Conservation (phyloP, 2,329 filamentous ascomycete species). For the Claviceps africana region DNA sequence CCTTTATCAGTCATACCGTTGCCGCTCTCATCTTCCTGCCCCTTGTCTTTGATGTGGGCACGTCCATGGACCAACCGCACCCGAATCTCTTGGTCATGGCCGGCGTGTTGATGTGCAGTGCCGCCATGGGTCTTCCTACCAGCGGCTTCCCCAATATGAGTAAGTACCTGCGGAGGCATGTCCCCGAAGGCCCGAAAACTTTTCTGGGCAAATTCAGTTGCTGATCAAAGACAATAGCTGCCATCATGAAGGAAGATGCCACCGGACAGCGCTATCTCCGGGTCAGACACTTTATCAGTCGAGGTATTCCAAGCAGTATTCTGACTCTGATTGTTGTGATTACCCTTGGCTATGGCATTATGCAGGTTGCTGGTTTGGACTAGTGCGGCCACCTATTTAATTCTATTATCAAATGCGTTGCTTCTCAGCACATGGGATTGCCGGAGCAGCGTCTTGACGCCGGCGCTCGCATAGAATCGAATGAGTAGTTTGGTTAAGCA, state of each 20-base stretch:
- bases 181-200: not conserved
- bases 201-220: not conserved
- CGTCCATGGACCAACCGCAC: conserved; percentile 74
- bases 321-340: conserved; percentile 71
- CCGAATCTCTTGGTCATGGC: conserved; percentile 94
- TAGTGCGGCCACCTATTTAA: conserved; percentile 11
- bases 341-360: conserved; percentile 79
- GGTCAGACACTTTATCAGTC: conserved; percentile 86
- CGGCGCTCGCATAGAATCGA: not conserved
- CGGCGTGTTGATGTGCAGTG: conserved; percentile 87
- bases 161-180: conserved; percentile 37
- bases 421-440: not conserved
- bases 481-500: not conserved
- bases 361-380: conserved; percentile 58
- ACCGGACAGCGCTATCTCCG: conserved; percentile 84
- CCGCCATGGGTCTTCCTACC: conserved; percentile 90
- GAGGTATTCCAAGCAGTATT: conserved; percentile 79
- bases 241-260: conserved; percentile 97
- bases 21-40: conserved; percentile 90
- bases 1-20: conserved; percentile 95
- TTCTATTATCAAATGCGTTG: not conserved
- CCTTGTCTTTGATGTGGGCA: conserved; percentile 74
- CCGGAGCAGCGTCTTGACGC: not conserved
- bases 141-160: conserved; percentile 99
- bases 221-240: conserved; percentile 41